Evolutionary conservation across 2,329 filamentous ascomycete species (phyloP), one percentile per base, ranked within the genome.

Genomic region (Talaromyces funiculosus): DNA sequence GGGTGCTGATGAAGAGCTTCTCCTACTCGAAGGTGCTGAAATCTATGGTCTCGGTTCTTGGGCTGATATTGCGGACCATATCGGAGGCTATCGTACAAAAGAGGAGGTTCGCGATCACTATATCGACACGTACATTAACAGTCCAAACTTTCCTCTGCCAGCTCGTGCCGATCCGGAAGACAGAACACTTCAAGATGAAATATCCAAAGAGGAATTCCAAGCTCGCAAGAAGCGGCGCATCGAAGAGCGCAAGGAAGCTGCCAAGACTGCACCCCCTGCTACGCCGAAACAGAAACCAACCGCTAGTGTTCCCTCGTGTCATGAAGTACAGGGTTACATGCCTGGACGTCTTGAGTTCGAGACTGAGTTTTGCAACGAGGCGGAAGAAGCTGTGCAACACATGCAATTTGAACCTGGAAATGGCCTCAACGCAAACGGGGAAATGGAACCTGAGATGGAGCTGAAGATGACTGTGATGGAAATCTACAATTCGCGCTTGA

Each of bases 281-380:
- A 90, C 90, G 24, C 91, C 93, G 1, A 96, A 97, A 76, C 92
- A 93, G 67, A 97, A 97, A 71, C 94, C 94, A 0, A 97, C 93
- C 0, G 92, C 92, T 8, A 96, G 90, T 78, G 92, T 97, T 2
- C 94, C 94, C 0, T 89, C 92, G 35, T 99, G 94, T 74, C 94
- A 99, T 78, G 94, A 99, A 75, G 94, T 99, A 38, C 92, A 97
- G 75, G 94, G 94, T 3, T 99, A 96, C 73, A 99, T 99, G 94
- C 94, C 94, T 3, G 94, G 94, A 47, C 91, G 94, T 42, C 77
- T 99, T 65, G 94, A 99, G 71, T 99, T 99, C 65, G 94, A 99
- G 80, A 97, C 90, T 0, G 94, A 99, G 69, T 94, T 96, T 72
- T 90, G 93, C 70, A 99, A 99, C 69, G 94, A 99, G 69, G 94